Base-by-base conservation (phyloP, 1,284 basidiomycete species). In the Schizopora paradoxa region DNA sequence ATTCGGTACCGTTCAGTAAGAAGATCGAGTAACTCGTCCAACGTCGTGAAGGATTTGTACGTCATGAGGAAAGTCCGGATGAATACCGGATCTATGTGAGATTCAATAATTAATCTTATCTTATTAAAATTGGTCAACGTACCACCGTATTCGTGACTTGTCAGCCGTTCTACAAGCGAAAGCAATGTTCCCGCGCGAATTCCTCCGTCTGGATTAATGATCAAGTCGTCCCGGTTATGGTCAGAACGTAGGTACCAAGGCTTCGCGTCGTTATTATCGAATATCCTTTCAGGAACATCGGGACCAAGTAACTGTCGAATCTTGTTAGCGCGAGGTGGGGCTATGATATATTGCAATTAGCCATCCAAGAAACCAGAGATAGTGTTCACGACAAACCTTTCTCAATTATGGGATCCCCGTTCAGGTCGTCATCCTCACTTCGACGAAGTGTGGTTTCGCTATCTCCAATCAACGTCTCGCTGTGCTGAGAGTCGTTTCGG, bases 1-100 rank as follows among this genome's bases (percentile, higher is more conserved):
- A 96, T 85, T 56, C 76, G 77, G 67, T 93, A 99, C 5, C 96
- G 83, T 47, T 79, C 74, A 7, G 90, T 77, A 21, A 99, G 77
- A n/a, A 91, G 70, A 43, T 91, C 82, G 48, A 98, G 85, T 18
- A 99, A 68, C 49, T 92, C 86, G 46, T 91, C 77, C 14, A 91
- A 71, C 1, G 84, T 86, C 11, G 91, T 92, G 64, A 99, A 99
- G 0, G 92, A 95, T 56, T 94, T 91, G 72, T 93, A 97, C 1
- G 96, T 99, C 77, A 97, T 87, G 51, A 99, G 66, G 76, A 99
- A 99, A 1, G 93, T 87, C 61, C 89, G 86, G 61, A 83, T 89
- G 67, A 91, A 99, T 5, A 80, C 78, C 0, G 80, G 72, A 62
- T 94, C 92, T 87, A 57, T 19, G 45, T 18, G 44, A 45, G 29